Percentiles rank a stretch among this genome's conserved stretches.
phyloP scores from a whole-genome alignment of 2,329 filamentous ascomycete genomes.

The Rosellinia necatrix region DNA sequence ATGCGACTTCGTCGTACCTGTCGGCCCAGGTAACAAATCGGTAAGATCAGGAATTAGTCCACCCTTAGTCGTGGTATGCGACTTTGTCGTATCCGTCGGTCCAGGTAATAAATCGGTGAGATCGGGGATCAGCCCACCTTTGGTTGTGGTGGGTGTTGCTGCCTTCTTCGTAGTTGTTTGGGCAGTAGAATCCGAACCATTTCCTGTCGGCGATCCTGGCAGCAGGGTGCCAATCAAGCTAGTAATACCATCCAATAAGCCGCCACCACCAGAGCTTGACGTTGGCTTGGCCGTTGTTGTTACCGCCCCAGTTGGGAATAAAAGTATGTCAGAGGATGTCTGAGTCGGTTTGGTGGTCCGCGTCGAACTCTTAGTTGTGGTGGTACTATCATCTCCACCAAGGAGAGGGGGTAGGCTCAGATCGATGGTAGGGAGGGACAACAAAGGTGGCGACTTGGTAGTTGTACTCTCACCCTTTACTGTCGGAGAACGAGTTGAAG shows the following conservation, averaged over 20 bases:
- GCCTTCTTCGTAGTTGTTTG: conserved; percentile 6
- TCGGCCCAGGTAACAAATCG: too few species aligned
- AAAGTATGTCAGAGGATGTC: conserved; percentile 32
- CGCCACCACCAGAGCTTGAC: conserved; percentile 27
- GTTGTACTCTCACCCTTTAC: conserved; percentile 23
- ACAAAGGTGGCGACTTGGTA: conserved; percentile 22
- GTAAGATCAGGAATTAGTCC: conserved; percentile 1
- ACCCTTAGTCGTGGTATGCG: too few species aligned
- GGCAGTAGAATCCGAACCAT: conserved; percentile 6
- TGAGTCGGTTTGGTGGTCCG: background rate
- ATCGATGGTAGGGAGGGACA: conserved; percentile 11
- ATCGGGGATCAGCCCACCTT: conserved; percentile 2
- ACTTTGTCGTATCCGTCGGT: conserved; percentile 26
- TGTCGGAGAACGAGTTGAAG: conserved; percentile 15
- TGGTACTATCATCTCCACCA: too few species aligned
- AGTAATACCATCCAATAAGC: conserved; percentile 30
- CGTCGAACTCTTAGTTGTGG: too few species aligned
- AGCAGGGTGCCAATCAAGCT: conserved; percentile 17
- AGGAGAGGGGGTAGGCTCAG: too few species aligned
- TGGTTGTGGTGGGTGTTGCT: too few species aligned
- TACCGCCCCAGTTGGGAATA: conserved; percentile 38
- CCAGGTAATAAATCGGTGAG: conserved; percentile 19
- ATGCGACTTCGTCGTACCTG: too few species aligned
- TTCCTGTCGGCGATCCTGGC: conserved; percentile 11
- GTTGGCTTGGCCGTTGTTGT: conserved; percentile 23